Conservation (phyloP, 2,329 filamentous ascomycete species). For the Pseudophaeomoniella oleicola region DNA sequence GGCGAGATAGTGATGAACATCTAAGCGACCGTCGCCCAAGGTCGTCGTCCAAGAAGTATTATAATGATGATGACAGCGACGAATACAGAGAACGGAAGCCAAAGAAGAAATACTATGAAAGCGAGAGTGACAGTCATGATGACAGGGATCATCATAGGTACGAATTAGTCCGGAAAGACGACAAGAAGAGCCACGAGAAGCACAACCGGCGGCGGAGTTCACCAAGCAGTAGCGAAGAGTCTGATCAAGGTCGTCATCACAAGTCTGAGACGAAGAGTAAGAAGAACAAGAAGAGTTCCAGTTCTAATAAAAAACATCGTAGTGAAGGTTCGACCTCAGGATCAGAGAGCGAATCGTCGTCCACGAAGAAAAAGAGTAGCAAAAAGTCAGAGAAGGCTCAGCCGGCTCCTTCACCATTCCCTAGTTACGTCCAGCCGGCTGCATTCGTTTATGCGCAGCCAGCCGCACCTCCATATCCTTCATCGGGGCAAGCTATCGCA, state of each 20-base stretch:
- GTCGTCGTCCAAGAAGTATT: slow-evolving; percentile 8
- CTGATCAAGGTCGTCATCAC: neutral
- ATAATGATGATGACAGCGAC: slow-evolving; percentile 17
- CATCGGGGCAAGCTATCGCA: too few species aligned
- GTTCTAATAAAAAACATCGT: slow-evolving; percentile 19
- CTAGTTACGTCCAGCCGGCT: slow-evolving; percentile 19
- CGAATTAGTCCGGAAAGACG: neutral
- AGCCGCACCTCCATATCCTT: slow-evolving; percentile 6
- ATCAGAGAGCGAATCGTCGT: too few species aligned
- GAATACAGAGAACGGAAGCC: slow-evolving; percentile 11
- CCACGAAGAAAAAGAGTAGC: neutral
- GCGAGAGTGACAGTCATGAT: neutral
- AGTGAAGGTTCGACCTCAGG: slow-evolving; percentile 25
- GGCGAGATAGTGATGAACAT: too few species aligned
- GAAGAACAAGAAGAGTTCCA: slow-evolving; percentile 2
- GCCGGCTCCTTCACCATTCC: slow-evolving; percentile 2
- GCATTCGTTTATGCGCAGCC: slow-evolving; percentile 17
- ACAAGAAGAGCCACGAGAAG: slow-evolving; percentile 1
- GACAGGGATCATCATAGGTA: slow-evolving; percentile 1
- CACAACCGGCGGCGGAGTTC: slow-evolving; percentile 2
- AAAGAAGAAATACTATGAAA: slow-evolving; percentile 4
- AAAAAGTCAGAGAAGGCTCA: neutral
- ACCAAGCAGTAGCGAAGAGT: neutral
- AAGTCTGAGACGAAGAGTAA: slow-evolving; percentile 1
- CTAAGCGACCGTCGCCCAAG: too few species aligned